Evolutionary conservation across 495 filamentous ascomycete genomes (phyloP).

Genomic region (Tuber magnatum): DNA sequence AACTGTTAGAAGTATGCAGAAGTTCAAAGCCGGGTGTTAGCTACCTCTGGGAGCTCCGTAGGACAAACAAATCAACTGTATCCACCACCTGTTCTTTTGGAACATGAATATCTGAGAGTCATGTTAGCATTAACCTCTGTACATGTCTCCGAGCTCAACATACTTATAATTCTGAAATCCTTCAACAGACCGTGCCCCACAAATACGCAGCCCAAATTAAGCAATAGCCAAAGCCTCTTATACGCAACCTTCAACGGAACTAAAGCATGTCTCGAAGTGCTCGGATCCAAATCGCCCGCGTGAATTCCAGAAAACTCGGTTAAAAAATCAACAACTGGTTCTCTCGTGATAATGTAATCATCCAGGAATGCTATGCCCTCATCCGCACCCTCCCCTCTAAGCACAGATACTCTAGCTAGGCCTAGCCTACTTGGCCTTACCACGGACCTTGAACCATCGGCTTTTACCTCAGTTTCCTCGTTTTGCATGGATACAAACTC

Average conservation of each 20-base stretch:
- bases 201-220: constrained; percentile 90
- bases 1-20: constrained; percentile 3
- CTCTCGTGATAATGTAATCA: constrained; percentile 86
- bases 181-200: constrained; percentile 86
- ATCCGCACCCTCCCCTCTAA: constrained; percentile 65
- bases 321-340: constrained; percentile 90
- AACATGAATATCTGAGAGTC: constrained; percentile 65
- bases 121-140: neutral
- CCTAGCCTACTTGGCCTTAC: constrained; percentile 77
- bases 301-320: constrained; percentile 89
- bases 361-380: constrained; percentile 88
- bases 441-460: constrained; percentile 77
- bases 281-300: constrained; percentile 70
- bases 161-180: constrained; percentile 87
- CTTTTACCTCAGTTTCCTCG: constrained; percentile 86
- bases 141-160: constrained; percentile 4
- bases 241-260: constrained; percentile 85
- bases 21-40: neutral
- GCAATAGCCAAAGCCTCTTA: constrained; percentile 93
- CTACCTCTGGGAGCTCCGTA: constrained; percentile 32
- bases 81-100: constrained; percentile 87
- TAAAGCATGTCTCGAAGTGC: constrained; percentile 65
- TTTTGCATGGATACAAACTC: constrained; percentile 89
- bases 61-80: constrained; percentile 79
- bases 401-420: constrained; percentile 78